Conservation (phyloP, 257 asterid species). For the Scutellaria barbata region DNA sequence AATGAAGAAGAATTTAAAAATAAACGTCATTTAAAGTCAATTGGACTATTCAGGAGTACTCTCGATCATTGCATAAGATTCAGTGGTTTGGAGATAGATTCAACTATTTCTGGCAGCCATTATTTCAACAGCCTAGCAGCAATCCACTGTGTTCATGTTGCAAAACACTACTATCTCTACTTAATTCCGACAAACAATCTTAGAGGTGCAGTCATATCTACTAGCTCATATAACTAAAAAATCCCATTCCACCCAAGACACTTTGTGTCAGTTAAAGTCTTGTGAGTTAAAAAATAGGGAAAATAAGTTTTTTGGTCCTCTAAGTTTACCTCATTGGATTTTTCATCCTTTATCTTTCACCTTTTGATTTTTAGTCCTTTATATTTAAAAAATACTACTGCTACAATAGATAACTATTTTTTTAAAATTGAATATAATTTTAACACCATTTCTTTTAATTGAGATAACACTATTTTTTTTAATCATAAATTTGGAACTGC, state of each 20-base stretch:
- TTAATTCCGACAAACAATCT: background rate
- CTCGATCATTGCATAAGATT: background rate
- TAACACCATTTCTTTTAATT: no score
- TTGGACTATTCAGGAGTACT: background rate
- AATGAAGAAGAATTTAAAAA: constrained; percentile 2
- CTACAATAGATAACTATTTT: no score
- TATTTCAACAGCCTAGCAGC: background rate
- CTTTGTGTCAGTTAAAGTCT: background rate
- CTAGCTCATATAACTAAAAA: background rate
- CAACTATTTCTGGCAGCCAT: background rate
- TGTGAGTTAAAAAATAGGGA: background rate
- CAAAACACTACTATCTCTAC: background rate
- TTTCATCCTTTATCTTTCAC: no score
- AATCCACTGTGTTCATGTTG: background rate
- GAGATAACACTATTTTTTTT: no score
- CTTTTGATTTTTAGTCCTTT: no score
- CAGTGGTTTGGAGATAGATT: constrained; percentile 10
- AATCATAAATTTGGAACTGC: no score
- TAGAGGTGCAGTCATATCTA: constrained; percentile 7
- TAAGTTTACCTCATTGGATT: no score
- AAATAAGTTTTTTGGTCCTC: no score
- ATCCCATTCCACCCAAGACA: background rate
- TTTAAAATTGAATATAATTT: no score
- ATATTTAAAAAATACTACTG: no score
- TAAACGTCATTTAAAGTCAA: constrained; percentile 1